These are phyloP conservation scores for Fusarium agapanthi DNA, from an alignment of 2,329 filamentous ascomycete species.

Conservation along the genomic window DNA sequence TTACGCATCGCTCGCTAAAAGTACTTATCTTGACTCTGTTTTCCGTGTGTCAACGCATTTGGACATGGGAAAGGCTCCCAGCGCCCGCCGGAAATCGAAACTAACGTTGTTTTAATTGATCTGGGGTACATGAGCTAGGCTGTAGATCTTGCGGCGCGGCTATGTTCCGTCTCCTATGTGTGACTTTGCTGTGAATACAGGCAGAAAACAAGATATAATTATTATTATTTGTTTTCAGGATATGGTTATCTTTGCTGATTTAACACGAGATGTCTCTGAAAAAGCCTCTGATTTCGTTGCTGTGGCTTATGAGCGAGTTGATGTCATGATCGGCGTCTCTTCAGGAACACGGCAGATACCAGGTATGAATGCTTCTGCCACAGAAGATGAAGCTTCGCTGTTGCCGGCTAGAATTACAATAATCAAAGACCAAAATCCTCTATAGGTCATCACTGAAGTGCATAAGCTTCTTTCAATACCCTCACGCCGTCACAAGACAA, in stretches of 20 bases:
- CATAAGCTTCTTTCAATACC: neutral
- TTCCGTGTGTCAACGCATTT: slow-evolving; percentile 43
- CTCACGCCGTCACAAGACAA: neutral
- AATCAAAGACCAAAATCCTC: neutral
- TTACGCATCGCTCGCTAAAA: slow-evolving; percentile 18
- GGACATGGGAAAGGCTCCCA: slow-evolving; percentile 38
- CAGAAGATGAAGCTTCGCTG: neutral
- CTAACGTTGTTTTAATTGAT: slow-evolving; percentile 28
- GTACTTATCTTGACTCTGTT: slow-evolving; percentile 27
- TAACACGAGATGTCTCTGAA: neutral
- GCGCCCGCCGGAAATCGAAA: slow-evolving; percentile 34
- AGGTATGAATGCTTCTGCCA: slow-evolving; percentile 24
- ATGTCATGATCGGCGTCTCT: slow-evolving; percentile 18
- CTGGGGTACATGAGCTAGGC: slow-evolving; percentile 41
- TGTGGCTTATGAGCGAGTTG: neutral
- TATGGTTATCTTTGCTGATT: neutral
- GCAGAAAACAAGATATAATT: neutral
- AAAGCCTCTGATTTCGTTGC: neutral
- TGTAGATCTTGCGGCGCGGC: slow-evolving; percentile 24
- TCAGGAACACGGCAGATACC: neutral
- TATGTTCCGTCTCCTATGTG: neutral
- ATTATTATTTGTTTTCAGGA: neutral
- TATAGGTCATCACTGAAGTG: neutral
- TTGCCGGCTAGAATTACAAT: neutral
- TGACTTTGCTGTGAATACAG: neutral